phyloP scores from a whole-genome alignment of 31 red algal species.

The Bonnemaisonia californica region DNA sequence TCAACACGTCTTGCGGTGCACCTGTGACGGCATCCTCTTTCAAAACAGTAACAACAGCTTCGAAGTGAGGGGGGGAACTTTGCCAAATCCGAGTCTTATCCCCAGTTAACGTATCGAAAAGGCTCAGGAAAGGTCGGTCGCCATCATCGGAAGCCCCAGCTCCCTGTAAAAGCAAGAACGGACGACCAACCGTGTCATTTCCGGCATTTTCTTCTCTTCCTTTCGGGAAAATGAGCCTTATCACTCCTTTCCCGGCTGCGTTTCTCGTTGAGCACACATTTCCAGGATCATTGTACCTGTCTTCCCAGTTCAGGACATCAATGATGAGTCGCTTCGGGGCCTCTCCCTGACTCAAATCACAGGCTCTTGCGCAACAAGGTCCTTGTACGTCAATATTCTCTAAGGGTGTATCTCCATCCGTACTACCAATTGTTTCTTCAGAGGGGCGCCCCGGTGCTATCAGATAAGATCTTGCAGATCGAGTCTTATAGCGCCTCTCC shows the following conservation, averaged over 20 bases:
- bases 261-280: constrained; percentile 67
- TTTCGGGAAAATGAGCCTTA: constrained; percentile 69
- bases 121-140: constrained; percentile 73
- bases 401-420: background rate
- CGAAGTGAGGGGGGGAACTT: constrained; percentile 75
- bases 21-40: constrained; percentile 59
- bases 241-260: constrained; percentile 64
- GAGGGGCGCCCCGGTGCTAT: constrained; percentile 50
- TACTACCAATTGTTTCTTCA: background rate
- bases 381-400: constrained; percentile 14
- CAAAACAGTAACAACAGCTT: constrained; percentile 58
- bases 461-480: constrained; percentile 74
- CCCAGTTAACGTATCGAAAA: constrained; percentile 72
- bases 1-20: constrained; percentile 57
- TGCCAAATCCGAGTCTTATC: constrained; percentile 73
- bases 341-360: constrained; percentile 73
- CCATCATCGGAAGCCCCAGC: constrained; percentile 90
- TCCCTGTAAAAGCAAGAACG: constrained; percentile 76
- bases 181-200: constrained; percentile 39
- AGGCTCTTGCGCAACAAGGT: constrained; percentile 66
- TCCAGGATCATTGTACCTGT: constrained; percentile 85
- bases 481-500: constrained; percentile 84
- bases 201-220: constrained; percentile 31
- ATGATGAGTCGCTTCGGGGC: constrained; percentile 69
- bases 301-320: constrained; percentile 90